Evolutionary conservation across 768 basidiomycete species (phyloP), one percentile per base, ranked within the genome.

Genomic region (Podaxis sp.): DNA sequence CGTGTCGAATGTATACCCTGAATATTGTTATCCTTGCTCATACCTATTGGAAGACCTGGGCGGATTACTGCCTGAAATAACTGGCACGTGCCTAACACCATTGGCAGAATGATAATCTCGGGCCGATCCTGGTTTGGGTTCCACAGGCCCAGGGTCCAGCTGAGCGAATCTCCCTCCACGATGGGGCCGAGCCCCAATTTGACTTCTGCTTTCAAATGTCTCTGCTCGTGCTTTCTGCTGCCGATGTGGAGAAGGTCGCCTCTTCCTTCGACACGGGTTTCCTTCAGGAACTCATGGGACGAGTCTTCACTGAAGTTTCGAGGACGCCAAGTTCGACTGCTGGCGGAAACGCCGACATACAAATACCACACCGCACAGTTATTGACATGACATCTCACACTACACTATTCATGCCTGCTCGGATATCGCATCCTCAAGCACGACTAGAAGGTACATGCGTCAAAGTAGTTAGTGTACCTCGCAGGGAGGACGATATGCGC

Each of bases 371-470:
- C 58, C 81, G 94, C 54, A 83, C 81, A 0, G 73, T 79, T 0
- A 70, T 94, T 11, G 75, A 77, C 0, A 85, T 81, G 55, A 67
- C 72, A 7, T 77, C 80, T 47, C 85, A 93, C 66, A 87, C 80
- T 0, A 78, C 82, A 0, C 77, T 97, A 2, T 90, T 94, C 73
- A 96, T 96, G 94, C 93, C 94, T 2, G 85, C 91, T 6, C 82
- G 88, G 25, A 17, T 36, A n/a, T 47, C 52, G 0, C 46, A 50
- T 6, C 36, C 37, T 41, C 51, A 53, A 4, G 25, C 17, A 15
- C 9, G 49, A 1, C 64, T 72, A 12, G 66, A 71, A 7, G 86
- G 86, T 1, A 89, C 89, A 1, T 76, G 89, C 2, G 78, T 93
- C 63, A 96, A 97, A 73, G 82, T 93, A n/a, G 94, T 93, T 2